Conservation (phyloP, 2,329 filamentous ascomycete species). For the Ceratocystis eucalypticola region DNA sequence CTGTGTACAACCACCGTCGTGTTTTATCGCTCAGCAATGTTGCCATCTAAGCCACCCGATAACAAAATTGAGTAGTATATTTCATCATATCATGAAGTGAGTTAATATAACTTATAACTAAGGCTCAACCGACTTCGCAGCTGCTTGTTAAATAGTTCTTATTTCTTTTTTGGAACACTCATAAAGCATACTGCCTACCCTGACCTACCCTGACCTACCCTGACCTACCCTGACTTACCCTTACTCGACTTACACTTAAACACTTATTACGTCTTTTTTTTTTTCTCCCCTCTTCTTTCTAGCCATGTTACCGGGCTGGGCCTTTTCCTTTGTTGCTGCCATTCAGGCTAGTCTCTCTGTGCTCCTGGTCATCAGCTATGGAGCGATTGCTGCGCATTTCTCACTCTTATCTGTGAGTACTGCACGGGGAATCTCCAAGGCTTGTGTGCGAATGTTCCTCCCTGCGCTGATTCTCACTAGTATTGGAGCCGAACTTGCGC, state of each 20-base stretch:
- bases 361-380: constrained; percentile 34
- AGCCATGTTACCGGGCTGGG: not conserved
- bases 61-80: not conserved
- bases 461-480: constrained; percentile 35
- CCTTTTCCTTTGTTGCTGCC: constrained; percentile 30
- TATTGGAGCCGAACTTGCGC: constrained; percentile 31
- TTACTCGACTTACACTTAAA: not conserved
- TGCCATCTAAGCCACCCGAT: not conserved
- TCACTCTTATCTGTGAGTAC: constrained; percentile 28
- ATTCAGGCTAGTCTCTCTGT: constrained; percentile 36
- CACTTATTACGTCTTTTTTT: not conserved
- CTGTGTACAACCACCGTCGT: too few species aligned
- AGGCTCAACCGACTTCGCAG: not conserved
- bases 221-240: not conserved
- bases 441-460: constrained; percentile 36
- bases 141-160: not conserved
- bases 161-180: not conserved
- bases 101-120: not conserved
- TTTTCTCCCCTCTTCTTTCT: not conserved
- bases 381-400: constrained; percentile 30
- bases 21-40: not conserved
- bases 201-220: not conserved
- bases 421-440: constrained; percentile 32
- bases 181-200: not conserved
- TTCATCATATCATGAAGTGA: not conserved